Percentiles rank a stretch among this genome's conserved stretches.
Evolutionary conservation across 2,329 filamentous ascomycete species (phyloP).

Genomic region (Colletotrichum siamense): DNA sequence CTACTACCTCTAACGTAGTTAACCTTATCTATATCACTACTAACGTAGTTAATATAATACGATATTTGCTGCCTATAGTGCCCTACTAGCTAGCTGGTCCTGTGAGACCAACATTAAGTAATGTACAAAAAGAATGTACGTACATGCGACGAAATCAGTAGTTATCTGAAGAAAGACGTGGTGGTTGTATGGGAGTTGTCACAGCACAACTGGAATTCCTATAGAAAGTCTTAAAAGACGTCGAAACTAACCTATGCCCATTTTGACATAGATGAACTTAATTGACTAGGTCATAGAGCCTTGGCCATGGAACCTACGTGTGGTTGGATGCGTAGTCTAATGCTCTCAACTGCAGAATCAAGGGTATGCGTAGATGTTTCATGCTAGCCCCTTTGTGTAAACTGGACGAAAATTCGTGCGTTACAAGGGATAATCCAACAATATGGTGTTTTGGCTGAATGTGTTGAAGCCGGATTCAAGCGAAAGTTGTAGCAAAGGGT

Average conservation of each 20-base stretch:
- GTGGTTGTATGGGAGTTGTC: neutral
- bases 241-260: neutral
- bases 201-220: fast-evolving
- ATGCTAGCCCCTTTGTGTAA: neutral
- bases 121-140: neutral
- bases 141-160: neutral
- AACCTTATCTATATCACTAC: too few species aligned
- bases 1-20: too few species aligned
- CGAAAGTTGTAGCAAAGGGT: neutral
- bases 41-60: too few species aligned
- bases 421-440: neutral
- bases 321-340: neutral
- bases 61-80: too few species aligned
- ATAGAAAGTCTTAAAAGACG: neutral
- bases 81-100: too few species aligned
- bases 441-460: neutral
- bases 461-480: neutral
- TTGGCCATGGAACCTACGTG: neutral
- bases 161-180: neutral
- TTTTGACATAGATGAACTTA: neutral
- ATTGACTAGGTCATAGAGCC: neutral
- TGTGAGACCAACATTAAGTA: too few species aligned
- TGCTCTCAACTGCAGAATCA: neutral
- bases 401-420: neutral
- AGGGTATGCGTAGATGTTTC: neutral